These are phyloP conservation scores for Mycena pura DNA, from an alignment of 768 basidiomycete species.

Conservation along the genomic window DNA sequence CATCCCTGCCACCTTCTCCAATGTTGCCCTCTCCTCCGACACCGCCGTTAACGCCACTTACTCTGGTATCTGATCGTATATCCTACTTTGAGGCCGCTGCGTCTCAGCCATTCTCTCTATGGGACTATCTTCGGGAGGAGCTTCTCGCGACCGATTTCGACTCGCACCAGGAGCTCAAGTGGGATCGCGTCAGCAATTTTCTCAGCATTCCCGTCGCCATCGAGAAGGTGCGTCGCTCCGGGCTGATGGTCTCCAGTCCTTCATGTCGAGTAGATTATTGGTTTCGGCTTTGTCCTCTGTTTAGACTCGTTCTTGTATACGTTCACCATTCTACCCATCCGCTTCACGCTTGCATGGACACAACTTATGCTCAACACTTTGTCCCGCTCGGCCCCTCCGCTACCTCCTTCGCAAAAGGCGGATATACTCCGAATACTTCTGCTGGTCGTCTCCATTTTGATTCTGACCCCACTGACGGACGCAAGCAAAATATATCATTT, in stretches of 20 bases:
- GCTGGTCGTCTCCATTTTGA: conserved; percentile 72
- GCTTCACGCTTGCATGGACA: conserved; percentile 70
- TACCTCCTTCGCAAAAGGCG: conserved; percentile 90
- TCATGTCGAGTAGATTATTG: conserved; percentile 68
- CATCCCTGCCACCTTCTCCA: conserved; percentile 79
- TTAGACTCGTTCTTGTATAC: conserved; percentile 97
- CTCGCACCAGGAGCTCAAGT: conserved; percentile 91
- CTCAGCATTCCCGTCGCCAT: conserved; percentile 89
- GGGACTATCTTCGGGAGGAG: conserved; percentile 93
- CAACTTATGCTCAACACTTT: conserved; percentile 60
- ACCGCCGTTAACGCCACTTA: conserved; percentile 41
- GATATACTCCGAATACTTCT: conserved; percentile 87
- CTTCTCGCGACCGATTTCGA: conserved; percentile 92
- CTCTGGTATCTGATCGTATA: conserved; percentile 40
- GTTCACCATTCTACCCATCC: conserved; percentile 96
- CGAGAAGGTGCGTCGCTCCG: conserved; percentile 74
- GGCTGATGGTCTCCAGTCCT: not conserved
- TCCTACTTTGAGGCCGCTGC: conserved; percentile 26
- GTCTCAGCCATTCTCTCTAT: conserved; percentile 75
- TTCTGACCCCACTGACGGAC: conserved; percentile 86
- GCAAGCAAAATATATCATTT: conserved; percentile 98
- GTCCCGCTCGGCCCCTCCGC: conserved; percentile 55
- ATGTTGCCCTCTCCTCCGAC: conserved; percentile 55
- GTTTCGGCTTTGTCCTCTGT: conserved; percentile 92
- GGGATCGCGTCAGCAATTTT: conserved; percentile 97